These are phyloP conservation scores for Coprinopsis cinerea DNA, from an alignment of 768 basidiomycete species.

Conservation along the genomic window DNA sequence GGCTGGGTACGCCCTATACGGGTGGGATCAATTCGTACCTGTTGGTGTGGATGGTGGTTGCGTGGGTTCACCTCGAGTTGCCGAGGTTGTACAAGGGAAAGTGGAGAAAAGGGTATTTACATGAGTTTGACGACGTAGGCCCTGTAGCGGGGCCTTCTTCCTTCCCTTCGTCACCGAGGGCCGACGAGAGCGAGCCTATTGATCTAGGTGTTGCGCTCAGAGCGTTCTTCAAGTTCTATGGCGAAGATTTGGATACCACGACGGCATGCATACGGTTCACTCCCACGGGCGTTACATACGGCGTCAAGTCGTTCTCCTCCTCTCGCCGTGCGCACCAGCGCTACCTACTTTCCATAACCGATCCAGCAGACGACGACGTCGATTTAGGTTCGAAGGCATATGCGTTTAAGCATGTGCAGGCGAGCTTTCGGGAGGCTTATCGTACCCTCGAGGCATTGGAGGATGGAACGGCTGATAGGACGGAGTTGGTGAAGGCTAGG, in stretches of 20 bases:
- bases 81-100: constrained; percentile 8
- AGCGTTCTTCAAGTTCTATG: constrained; percentile 21
- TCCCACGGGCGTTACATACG: constrained; percentile 12
- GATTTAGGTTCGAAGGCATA: constrained; percentile 23
- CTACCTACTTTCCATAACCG: constrained; percentile 19
- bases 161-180: not conserved
- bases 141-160: not conserved
- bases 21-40: constrained; percentile 23
- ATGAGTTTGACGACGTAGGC: not conserved
- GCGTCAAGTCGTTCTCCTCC: constrained; percentile 9
- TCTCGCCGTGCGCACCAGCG: constrained; percentile 10
- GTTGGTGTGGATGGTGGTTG: constrained; percentile 25
- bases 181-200: not conserved
- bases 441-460: not conserved
- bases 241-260: constrained; percentile 17
- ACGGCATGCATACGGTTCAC: constrained; percentile 15
- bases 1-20: constrained; percentile 21
- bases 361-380: constrained; percentile 16
- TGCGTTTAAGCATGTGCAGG: constrained; percentile 21
- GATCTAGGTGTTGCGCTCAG: constrained; percentile 17
- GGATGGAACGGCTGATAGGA: constrained; percentile 1
- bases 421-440: constrained; percentile 18
- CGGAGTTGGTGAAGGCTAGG: not conserved
- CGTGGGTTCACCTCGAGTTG: constrained; percentile 23
- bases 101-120: not conserved